Base-by-base conservation (phyloP, 2,329 filamentous ascomycete species). In the Raffaelea arxii region DNA sequence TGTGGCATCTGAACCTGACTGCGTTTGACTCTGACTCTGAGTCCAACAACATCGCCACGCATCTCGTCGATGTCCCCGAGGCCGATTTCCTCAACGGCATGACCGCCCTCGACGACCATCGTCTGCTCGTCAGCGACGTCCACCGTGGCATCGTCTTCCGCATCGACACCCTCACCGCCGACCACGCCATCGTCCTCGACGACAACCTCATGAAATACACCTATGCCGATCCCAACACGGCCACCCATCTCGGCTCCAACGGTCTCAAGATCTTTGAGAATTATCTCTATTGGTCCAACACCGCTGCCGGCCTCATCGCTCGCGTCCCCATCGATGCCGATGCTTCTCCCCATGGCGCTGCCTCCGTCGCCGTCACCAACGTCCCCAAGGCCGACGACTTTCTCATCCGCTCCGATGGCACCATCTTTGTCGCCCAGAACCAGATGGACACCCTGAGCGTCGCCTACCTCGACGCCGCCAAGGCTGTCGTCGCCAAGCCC, bases 71-170 rank as follows among this genome's bases (percentile, higher is more conserved):
- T 46, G 24, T 58, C 43, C 21, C 53, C 42, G 18, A 56, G 40
- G 55, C 56, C 5, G 49, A 50, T 19, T 58, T 59, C 27, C 51
- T 58, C 6, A 58, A 62, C 40, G 59, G 59, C 21, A 50, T 60
- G 43, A 50, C 53, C 11, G 25, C 22, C 11, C 47, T 49, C 4
- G 44, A 51, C 7, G 47, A 51, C 3, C 32, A 44, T 10, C 41
- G 52, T 11, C 41, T 58, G n/a, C 54, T 60, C 6, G 45, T 55
- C 2, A 50, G 49, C 7, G 58, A 60, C 39, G 43, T 52, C 4
- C 52, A 54, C 39, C 46, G 46, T 9, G 58, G 58, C 3, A 42
- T 39, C 18, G 49, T 61, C 4, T 59, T 55, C 45, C 49, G 45
- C 21, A 25, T 59, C 14, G 49, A 58, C 32, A 52, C 55, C 18